Base-by-base conservation (phyloP, 2,329 filamentous ascomycete species). In the Penicillium sp. region DNA sequence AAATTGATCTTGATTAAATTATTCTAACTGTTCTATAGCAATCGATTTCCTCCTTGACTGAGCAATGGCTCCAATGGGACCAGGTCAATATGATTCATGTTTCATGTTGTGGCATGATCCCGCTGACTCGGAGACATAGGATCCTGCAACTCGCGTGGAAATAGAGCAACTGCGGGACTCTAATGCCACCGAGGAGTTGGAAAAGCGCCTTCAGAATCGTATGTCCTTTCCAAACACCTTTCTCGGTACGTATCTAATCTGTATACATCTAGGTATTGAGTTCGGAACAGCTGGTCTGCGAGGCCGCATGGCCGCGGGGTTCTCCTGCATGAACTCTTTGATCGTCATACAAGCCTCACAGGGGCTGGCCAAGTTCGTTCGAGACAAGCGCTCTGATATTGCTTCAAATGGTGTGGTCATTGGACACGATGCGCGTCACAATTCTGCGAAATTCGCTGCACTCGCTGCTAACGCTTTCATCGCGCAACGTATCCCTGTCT, bases 241-340 rank as follows among this genome's bases (percentile, higher is more conserved):
- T 17, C 17, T 45, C 21, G 17, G 38, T 17, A 10, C 45, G 25
- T 25, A 42, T 53, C 56, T 62, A 58, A 65, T 53, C 31, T 25
- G 31, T 50, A n/a, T 54, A 45, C 29, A 31, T 29, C 1, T 38
- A 78, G 76, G 77, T 27, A 86, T 87, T 58, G 79, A 84, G 45
- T 87, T 87, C 63, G 85, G 85, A 25, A 87, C 84, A 6, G 83
- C 84, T 40, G 86, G 86, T 42, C 76, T 88, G 9, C 79, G 86
- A 46, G 84, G 84, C n/a, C 79, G 80, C 38, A 88, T 88, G 86
- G 81, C 85, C 64, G 85, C 85, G 45, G 86, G 86, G 6, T 88
- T 87, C 69, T 80, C 85, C 3, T 82, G 80, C 63, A 83, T 86
- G 78, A 86, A 86, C 69, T 79, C 77, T 17, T 71, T 86, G 54